Conservation (phyloP, 176 grass and related monocot species). For the Paspalum notatum region DNA sequence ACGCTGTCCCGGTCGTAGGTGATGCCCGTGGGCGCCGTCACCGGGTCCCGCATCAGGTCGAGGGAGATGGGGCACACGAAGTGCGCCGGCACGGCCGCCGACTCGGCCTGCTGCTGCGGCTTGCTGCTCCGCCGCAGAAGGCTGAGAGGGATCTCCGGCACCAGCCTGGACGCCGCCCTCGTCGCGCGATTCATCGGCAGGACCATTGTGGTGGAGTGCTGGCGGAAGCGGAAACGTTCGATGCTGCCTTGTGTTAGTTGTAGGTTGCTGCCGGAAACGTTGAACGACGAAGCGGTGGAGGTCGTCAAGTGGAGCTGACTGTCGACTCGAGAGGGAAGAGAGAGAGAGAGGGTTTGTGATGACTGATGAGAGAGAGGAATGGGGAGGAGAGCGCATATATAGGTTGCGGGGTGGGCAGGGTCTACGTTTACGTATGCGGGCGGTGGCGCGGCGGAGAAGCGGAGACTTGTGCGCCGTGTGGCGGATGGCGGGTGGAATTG, state of each 20-base stretch:
- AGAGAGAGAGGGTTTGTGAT: neutral
- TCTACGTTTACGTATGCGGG: slow-evolving; percentile 11
- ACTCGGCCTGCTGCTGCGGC: neutral
- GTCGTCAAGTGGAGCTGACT: neutral
- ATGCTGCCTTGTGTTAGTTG: no score
- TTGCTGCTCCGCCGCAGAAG: slow-evolving; percentile 26
- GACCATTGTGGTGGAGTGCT: slow-evolving; percentile 19
- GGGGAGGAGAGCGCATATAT: slow-evolving; percentile 35
- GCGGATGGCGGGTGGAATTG: slow-evolving; percentile 9
- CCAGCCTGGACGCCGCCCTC: slow-evolving; percentile 39
- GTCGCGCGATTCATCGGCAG: slow-evolving; percentile 38
- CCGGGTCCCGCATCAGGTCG: slow-evolving; percentile 81
- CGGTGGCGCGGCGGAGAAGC: slow-evolving; percentile 1
- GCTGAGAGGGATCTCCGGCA: slow-evolving; percentile 45
- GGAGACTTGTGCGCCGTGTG: neutral
- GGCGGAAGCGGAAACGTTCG: neutral
- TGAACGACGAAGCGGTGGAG: neutral
- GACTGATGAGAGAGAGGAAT: no score
- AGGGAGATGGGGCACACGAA: slow-evolving; percentile 94
- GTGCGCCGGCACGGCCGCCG: slow-evolving; percentile 43
- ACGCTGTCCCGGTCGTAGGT: slow-evolving; percentile 80
- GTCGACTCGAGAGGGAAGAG: neutral
- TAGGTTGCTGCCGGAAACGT: neutral
- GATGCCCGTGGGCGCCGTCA: slow-evolving; percentile 80
- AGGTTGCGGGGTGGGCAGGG: slow-evolving; percentile 39